Evolutionary conservation across 305 asterid species (phyloP).

Genomic region (Fraxinus baroniana): DNA sequence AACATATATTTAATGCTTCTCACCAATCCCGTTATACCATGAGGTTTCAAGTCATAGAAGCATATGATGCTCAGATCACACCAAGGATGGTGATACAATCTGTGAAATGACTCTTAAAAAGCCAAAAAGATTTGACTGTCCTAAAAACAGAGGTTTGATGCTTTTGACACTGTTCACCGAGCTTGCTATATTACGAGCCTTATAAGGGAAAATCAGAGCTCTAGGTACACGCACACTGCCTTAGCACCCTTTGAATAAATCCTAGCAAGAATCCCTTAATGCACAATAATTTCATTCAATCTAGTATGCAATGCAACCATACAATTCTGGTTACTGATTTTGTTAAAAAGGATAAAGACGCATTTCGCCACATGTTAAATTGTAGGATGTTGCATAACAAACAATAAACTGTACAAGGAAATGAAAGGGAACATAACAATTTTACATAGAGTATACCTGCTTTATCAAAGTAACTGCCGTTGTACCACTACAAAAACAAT

Average conservation of each 20-base stretch:
- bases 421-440: constrained; percentile 2
- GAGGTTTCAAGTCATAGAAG: background rate
- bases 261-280: background rate
- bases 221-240: background rate
- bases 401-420: background rate
- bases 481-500: constrained; percentile 52
- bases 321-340: background rate
- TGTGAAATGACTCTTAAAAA: background rate
- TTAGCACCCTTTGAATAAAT: background rate
- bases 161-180: background rate
- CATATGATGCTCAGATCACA: background rate
- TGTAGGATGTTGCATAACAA: background rate
- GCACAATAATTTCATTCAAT: background rate
- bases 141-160: background rate
- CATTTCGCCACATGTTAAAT: background rate
- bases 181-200: background rate
- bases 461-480: constrained; percentile 46
- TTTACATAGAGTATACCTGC: constrained; percentile 30
- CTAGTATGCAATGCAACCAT: background rate
- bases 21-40: background rate
- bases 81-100: background rate
- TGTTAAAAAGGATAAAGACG: background rate
- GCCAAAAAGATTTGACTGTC: background rate
- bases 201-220: background rate
- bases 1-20: background rate